These are phyloP conservation scores for Sergeia podlipaevii DNA, from an alignment of 208 protist species.

Conservation along the genomic window DNA sequence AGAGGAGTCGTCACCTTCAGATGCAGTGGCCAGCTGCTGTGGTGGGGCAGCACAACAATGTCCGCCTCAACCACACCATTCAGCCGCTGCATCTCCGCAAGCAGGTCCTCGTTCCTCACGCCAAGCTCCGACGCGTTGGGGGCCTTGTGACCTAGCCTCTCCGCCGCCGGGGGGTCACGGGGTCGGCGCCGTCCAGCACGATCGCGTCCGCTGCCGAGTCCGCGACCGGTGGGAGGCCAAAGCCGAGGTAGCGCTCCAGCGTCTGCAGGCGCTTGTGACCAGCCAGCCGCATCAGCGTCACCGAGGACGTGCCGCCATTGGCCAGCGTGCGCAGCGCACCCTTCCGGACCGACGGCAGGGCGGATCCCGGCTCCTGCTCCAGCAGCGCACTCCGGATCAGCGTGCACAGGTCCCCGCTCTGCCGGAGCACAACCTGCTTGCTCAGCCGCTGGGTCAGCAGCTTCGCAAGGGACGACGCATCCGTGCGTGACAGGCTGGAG, in stretches of 20 bases:
- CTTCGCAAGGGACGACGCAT: background rate
- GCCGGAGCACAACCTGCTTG: background rate
- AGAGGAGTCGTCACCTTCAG: conserved; percentile 6
- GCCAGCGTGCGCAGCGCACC: background rate
- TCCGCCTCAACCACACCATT: background rate
- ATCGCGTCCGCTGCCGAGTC: background rate
- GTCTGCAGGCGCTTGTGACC: conserved; percentile 10
- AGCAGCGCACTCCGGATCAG: background rate
- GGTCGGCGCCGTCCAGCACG: background rate
- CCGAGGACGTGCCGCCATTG: background rate
- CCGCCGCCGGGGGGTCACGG: background rate
- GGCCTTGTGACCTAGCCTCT: background rate
- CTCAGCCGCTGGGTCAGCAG: background rate
- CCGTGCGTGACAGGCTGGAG: background rate
- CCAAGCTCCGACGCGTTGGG: background rate
- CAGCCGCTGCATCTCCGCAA: background rate
- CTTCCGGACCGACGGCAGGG: background rate
- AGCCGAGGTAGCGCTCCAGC: conserved; percentile 14
- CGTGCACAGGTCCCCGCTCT: background rate
- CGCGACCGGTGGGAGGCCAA: conserved; percentile 8
- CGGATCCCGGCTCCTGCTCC: background rate
- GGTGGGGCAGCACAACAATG: background rate
- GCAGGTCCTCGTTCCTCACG: background rate
- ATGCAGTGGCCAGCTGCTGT: conserved; percentile 5
- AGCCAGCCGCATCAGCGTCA: background rate